phyloP scores from a whole-genome alignment of 1,284 basidiomycete species.

The Fomitopsis pinicola region DNA sequence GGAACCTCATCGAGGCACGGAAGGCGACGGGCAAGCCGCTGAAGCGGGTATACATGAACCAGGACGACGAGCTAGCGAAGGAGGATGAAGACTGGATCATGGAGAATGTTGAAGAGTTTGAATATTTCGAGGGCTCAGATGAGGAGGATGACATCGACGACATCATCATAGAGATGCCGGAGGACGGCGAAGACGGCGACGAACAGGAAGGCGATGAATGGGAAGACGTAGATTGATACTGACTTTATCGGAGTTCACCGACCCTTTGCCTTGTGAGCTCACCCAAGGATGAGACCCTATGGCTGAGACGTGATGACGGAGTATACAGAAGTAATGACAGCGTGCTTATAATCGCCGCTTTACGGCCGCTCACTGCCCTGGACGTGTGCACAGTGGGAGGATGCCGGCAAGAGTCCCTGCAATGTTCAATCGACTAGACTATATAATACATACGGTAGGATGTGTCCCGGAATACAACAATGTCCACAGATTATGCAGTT shows the following conservation, averaged over 20 bases:
- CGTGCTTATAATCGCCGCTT: background rate
- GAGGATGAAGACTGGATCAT: constrained; percentile 19
- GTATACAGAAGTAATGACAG: background rate
- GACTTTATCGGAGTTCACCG: background rate
- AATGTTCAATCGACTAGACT: background rate
- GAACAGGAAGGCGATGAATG: constrained; percentile 11
- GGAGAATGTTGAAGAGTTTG: constrained; percentile 16
- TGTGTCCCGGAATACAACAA: background rate
- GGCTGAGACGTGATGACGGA: background rate
- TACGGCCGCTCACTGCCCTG: no score
- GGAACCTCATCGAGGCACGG: constrained; percentile 40
- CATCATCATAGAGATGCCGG: constrained; percentile 12
- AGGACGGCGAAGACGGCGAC: constrained; percentile 5
- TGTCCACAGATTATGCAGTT: background rate
- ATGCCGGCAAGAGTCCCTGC: no score
- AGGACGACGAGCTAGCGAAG: constrained; percentile 16
- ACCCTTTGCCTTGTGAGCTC: background rate
- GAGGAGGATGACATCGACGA: constrained; percentile 17
- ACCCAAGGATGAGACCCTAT: background rate
- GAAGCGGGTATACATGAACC: constrained; percentile 37
- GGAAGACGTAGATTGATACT: background rate
- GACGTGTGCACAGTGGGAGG: no score
- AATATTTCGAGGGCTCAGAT: constrained; percentile 22
- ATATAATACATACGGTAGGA: background rate
- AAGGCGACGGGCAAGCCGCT: constrained; percentile 38